These are phyloP conservation scores for Rhizophora mangle DNA, from an alignment of 345 rosid genomes.

Conservation along the genomic window DNA sequence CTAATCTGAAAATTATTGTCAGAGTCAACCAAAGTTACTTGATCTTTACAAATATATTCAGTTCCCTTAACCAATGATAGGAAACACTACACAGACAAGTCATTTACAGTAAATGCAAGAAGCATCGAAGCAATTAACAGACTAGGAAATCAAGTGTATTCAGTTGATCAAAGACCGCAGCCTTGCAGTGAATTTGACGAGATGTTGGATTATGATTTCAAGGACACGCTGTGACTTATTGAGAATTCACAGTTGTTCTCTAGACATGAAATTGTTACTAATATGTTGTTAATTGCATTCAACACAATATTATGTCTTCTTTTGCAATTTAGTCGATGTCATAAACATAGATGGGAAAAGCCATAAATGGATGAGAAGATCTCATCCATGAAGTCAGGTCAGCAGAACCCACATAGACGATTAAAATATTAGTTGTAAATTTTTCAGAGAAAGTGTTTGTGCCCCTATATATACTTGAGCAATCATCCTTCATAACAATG, in stretches of 20 bases:
- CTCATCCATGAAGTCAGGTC: too few relatives aligned
- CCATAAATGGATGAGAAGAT: too few relatives aligned
- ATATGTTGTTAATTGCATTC: neutral
- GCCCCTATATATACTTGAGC: too few relatives aligned
- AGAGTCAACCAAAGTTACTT: neutral
- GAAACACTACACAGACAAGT: neutral
- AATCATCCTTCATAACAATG: neutral
- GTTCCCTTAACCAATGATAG: neutral
- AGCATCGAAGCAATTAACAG: neutral
- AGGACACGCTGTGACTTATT: neutral
- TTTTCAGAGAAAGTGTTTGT: too few relatives aligned
- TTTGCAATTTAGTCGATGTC: too few relatives aligned
- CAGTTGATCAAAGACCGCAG: neutral
- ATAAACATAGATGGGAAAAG: too few relatives aligned
- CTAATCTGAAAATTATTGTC: conserved; percentile 49
- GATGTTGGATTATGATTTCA: neutral
- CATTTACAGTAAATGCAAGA: conserved; percentile 2
- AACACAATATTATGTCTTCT: neutral
- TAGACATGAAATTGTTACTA: neutral
- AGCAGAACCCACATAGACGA: too few relatives aligned
- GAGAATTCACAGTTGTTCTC: neutral
- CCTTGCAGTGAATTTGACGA: neutral
- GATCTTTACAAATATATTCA: neutral
- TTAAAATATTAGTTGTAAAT: too few relatives aligned
- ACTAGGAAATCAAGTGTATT: neutral